Evolutionary conservation across 208 protist species (phyloP), one percentile per base, ranked within the genome.

Genomic region (Herpetomonas tarakana): DNA sequence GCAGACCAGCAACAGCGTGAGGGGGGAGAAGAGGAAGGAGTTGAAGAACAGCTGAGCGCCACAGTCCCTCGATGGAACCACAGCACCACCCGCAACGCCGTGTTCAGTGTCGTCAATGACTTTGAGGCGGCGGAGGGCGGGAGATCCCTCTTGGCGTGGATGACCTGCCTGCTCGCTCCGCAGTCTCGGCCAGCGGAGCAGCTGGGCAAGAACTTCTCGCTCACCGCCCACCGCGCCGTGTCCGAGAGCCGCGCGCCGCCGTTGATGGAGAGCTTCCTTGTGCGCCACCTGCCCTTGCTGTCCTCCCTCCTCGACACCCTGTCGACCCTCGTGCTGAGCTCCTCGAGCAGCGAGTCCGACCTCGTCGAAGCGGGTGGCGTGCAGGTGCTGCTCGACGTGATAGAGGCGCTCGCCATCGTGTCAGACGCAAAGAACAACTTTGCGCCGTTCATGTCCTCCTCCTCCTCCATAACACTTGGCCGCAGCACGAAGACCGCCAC

Each of bases 301-400:
- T 70, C 58, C 41, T 41, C 35, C 9, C 35, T 41, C 9, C 35
- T 41, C 9, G 35, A 41, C 14, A 14, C 35, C 35, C 35, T 41
- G 9, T 41, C 35, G 6, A 14, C 35, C 35, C 35, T 65, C 1
- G 56, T 69, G 39, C 39, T 75, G 53, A 60, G 68, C 29, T 68
- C 45, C 61, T 38, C 58, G 46, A 47, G 30, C 21, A 74, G 56
- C 30, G 60, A 74, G 55, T 30, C 35, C 26, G 28, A 49, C 27
- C 66, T 74, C 47, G 68, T 68, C 27, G 27, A 58, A 16, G 39
- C 54, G 9, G 68, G 61, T 26, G 68, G 68, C 16, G 68, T 86
- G 28, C 68, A 82, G 29, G 58, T 60, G 2, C 47, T 88, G 45
- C 81, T 88, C 25, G 64, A 67, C 46, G 35, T 81, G 12, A 71